Base-by-base conservation (phyloP, 208 protist species). In the Phytomonas serpens region DNA sequence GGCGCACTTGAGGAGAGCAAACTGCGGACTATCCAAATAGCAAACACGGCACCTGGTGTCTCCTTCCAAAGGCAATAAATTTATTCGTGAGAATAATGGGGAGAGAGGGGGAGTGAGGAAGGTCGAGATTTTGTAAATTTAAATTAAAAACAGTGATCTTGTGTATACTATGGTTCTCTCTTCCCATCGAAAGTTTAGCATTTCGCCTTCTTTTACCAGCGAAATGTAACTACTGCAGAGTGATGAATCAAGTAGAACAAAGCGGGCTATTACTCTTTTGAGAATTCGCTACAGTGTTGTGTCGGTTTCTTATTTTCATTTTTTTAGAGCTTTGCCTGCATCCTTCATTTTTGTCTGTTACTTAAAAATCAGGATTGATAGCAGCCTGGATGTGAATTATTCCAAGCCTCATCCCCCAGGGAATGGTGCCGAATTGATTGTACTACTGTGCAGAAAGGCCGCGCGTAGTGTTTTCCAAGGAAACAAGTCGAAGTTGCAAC, bases 21-120 rank as follows among this genome's bases (percentile, higher is more conserved):
- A 64, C 79, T 78, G 4, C 81, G 84, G 36, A 76, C 77, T 29
- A 86, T 93, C 74, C 78, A 92, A 30, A 73, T 88, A 16, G 84
- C 86, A n/a, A 91, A 79, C 65, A 74, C 78, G 32, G 82, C 81
- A 16, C 84, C 85, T 0, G 47, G 47, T 1, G 47, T 27, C 19
- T 19, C 47, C 47, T 4, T 37, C 31, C 32, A 27, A 16, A 33
- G 32, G n/a, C 51, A 30, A 40, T 47, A 23, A 27, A 32, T 68
- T 11, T 61, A 11, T 37, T 61, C 30, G 36, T 69, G 13, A 33
- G 19, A 65, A 2, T 31, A 9, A 1, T 52, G 34, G 19, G 29
- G 38, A 32, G 42, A 69, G n/a, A n/a, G n/a, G n/a, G n/a, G n/a
- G n/a, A n/a, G n/a, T n/a, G n/a, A n/a, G 31, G 64, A 42, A 74